Evolutionary conservation across 192 early-diverging fungal species (phyloP), one percentile per base, ranked within the genome.

Genomic region (Mortierella claussenii): DNA sequence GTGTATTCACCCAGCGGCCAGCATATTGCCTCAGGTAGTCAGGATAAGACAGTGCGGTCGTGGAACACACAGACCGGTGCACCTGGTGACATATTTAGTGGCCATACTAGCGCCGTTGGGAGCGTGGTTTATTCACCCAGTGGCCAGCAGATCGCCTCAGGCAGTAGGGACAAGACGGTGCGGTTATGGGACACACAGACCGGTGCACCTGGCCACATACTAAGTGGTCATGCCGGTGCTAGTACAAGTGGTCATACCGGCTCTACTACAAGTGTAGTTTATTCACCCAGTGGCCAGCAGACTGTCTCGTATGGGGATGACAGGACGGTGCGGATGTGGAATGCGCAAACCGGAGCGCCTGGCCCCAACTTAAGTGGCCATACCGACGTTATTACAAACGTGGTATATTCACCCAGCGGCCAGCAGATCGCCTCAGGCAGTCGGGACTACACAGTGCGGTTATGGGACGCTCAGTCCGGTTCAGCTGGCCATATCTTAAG

Each of bases 121-220:
- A 18, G 46, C 46, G 46, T 47, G 12, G 46, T 20, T 7, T 47
- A 20, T 47, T 47, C 46, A 20, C 46, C 46, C 7, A 47, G 8
- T n/a, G 20, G 20, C 46, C 46, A 47, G 8, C 46, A 47, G 46
- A 47, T 47, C n/a, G 46, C 46, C 11, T 47, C 46, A 5, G 8
- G 5, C 20, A 47, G 46, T 47, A n/a, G n/a, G 10, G 46, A 47
- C n/a, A 20, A 20, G 12, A 47, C 46, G 20, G 20, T 47, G 20
- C 46, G 46, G 11, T n/a, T 47, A 6, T 47, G 46, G 46, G 46
- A 47, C 20, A 23, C 46, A 18, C 46, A n/a, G n/a, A n/a, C n/a
- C n/a, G n/a, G n/a, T n/a, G n/a, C n/a, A n/a, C n/a, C n/a, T n/a
- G 46, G 20, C 46, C 46, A 47, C 46, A 47, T 17, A 47, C 21